Percentiles rank a stretch among this genome's conserved stretches.
Conservation (phyloP, 2,329 filamentous ascomycete species). For the Rasamsonia emersonii region DNA sequence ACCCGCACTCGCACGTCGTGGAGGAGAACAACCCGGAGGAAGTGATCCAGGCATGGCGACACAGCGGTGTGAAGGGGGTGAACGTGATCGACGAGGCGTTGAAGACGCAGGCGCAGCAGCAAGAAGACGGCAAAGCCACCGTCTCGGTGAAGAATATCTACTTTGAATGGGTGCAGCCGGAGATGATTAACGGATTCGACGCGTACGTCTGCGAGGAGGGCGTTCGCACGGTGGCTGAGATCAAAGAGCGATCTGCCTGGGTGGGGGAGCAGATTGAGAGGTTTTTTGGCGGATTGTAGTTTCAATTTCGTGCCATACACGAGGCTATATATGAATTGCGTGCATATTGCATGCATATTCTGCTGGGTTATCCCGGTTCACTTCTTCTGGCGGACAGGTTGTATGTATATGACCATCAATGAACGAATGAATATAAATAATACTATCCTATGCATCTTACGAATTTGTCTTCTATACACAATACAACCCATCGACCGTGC, state of each 20-base stretch:
- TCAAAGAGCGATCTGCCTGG: constrained; percentile 31
- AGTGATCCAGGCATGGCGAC: constrained; percentile 41
- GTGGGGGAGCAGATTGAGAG: constrained; percentile 29
- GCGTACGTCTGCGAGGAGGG: constrained; percentile 50
- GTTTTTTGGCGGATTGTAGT: too few species aligned
- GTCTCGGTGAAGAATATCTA: constrained; percentile 41
- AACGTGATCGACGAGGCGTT: constrained; percentile 13
- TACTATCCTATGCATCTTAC: too few species aligned
- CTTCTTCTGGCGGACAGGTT: too few species aligned
- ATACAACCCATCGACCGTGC: too few species aligned
- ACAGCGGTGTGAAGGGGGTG: constrained; percentile 15
- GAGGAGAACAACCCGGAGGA: constrained; percentile 48
- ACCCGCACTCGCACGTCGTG: constrained; percentile 35
- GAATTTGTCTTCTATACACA: too few species aligned
- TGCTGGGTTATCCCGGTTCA: too few species aligned
- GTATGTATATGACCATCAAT: too few species aligned
- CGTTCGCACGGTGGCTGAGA: constrained; percentile 30
- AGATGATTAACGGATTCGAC: constrained; percentile 46
- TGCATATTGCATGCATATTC: too few species aligned
- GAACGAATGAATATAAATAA: too few species aligned
- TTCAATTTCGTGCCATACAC: too few species aligned
- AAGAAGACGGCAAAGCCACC: constrained; percentile 10
- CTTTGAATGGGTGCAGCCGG: constrained; percentile 52
- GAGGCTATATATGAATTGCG: too few species aligned
- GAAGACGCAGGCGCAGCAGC: constrained; percentile 6